phyloP scores from a whole-genome alignment of 345 rosid species.

The Kernera saxatilis region DNA sequence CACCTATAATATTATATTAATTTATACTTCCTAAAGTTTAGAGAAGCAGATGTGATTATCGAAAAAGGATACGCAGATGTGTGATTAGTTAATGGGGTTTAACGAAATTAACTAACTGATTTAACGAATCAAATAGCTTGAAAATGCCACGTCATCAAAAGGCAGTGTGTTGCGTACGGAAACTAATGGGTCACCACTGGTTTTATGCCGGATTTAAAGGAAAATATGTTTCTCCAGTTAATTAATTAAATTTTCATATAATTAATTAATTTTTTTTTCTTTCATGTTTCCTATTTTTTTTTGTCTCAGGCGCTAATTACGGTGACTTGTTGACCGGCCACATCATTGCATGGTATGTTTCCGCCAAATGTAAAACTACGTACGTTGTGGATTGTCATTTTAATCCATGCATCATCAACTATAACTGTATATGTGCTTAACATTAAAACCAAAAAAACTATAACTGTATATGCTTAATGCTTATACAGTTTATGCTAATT shows the following conservation, averaged over 20 bases:
- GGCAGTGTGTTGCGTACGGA: slow-evolving; percentile 16
- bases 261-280: background rate
- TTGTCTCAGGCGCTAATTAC: background rate
- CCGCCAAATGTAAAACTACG: background rate
- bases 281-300: background rate
- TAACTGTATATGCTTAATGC: too few species aligned
- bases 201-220: slow-evolving; percentile 11
- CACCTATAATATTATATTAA: background rate
- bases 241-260: background rate
- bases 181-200: slow-evolving; percentile 9
- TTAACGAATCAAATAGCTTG: slow-evolving; percentile 5
- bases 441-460: too few species aligned
- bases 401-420: background rate
- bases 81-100: background rate
- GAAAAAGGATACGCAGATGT: background rate
- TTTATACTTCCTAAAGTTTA: background rate
- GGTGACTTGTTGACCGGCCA: slow-evolving; percentile 15
- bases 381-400: background rate
- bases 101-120: slow-evolving; percentile 8
- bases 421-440: too few species aligned
- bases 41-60: background rate
- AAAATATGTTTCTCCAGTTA: background rate
- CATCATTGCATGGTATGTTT: background rate
- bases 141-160: slow-evolving; percentile 15
- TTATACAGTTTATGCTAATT: too few species aligned